Percentiles rank a stretch among this genome's conserved stretches.
Evolutionary conservation across 441 rosid species (phyloP).

Genomic region (Theobroma grandiflorum): DNA sequence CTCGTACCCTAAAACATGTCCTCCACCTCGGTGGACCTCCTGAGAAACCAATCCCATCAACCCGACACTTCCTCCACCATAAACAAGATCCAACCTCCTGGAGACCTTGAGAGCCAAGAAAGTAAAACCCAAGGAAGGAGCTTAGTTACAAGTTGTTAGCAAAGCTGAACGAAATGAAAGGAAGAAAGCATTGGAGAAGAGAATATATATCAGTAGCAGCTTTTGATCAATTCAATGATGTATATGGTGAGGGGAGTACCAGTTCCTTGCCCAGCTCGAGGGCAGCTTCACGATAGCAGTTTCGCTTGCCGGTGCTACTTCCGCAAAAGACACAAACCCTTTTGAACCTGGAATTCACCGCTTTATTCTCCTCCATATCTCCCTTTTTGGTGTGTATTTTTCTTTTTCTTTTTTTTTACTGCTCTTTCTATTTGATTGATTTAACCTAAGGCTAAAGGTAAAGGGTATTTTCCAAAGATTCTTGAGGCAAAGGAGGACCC

Average conservation of each 20-base stretch:
- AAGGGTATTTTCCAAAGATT: slow-evolving; percentile 10
- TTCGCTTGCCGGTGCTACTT: slow-evolving; percentile 62
- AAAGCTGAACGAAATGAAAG: too few species aligned
- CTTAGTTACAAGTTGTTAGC: not conserved
- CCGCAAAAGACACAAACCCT: slow-evolving; percentile 74
- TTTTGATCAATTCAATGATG: not conserved
- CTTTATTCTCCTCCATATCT: slow-evolving; percentile 34
- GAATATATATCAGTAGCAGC: too few species aligned
- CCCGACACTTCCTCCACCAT: slow-evolving; percentile 77
- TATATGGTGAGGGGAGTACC: slow-evolving; percentile 31
- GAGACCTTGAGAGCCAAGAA: slow-evolving; percentile 44
- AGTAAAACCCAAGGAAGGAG: not conserved
- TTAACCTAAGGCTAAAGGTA: slow-evolving; percentile 13
- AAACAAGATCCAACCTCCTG: slow-evolving; percentile 62
- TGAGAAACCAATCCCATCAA: slow-evolving; percentile 73
- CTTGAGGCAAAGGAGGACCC: not conserved
- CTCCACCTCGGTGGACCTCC: slow-evolving; percentile 68
- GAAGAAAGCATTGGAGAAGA: not conserved
- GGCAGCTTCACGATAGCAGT: slow-evolving; percentile 63
- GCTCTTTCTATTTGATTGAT: slow-evolving; percentile 13
- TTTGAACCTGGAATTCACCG: slow-evolving; percentile 50
- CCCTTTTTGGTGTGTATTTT: not conserved
- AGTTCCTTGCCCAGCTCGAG: slow-evolving; percentile 63
- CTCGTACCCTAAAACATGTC: slow-evolving; percentile 66
- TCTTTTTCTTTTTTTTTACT: not conserved